phyloP scores from a whole-genome alignment of 169 alveolate species.

The Eimeria necatrix region DNA sequence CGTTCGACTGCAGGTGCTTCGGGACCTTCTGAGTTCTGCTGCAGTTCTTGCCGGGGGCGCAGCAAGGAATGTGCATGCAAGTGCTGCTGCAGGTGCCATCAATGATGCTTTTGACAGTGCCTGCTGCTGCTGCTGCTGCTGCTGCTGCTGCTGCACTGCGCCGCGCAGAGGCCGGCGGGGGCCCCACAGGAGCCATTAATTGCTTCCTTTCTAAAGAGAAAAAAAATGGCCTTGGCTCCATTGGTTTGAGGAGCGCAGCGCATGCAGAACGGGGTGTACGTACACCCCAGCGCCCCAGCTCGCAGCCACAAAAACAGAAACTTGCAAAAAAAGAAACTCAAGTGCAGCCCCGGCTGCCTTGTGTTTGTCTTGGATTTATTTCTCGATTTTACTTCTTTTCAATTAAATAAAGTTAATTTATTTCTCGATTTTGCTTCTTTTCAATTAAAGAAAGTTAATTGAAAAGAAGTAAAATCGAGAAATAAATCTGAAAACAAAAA shows the following conservation, averaged over 20 bases:
- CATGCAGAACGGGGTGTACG: background rate
- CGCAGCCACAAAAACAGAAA: no score
- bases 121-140: constrained; percentile 42
- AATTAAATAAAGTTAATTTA: no score
- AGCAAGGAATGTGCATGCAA: background rate
- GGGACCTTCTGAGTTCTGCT: background rate
- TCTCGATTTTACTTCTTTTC: background rate
- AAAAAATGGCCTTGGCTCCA: constrained; percentile 28
- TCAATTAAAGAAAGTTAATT: no score
- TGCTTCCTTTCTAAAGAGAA: constrained; percentile 25
- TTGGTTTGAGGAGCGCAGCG: background rate
- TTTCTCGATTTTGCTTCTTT: background rate
- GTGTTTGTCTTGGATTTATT: no score
- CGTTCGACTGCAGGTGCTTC: background rate
- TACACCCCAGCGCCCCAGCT: no score
- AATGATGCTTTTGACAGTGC: background rate
- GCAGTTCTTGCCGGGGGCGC: background rate
- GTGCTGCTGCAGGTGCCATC: background rate
- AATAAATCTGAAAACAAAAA: no score
- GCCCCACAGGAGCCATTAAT: constrained; percentile 31
- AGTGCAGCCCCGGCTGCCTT: no score
- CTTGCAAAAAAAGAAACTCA: no score
- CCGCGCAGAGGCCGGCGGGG: background rate
- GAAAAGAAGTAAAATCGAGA: no score
- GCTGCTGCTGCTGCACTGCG: constrained; percentile 45